phyloP scores from a whole-genome alignment of 352 stramenopile genomes.

The Globisporangium acanthophoron region DNA sequence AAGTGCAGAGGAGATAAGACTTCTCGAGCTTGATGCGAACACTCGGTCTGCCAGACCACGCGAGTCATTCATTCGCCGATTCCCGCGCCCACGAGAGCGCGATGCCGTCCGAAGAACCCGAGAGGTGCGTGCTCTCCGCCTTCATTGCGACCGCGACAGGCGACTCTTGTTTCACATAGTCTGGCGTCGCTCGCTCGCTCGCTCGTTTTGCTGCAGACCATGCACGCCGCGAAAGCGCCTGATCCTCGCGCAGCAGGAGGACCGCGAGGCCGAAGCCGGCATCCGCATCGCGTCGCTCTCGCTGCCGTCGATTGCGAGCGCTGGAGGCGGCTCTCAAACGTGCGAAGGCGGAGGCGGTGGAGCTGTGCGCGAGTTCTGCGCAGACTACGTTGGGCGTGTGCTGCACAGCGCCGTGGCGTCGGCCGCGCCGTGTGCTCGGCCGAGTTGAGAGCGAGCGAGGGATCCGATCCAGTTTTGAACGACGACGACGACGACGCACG shows the following conservation, averaged over 20 bases:
- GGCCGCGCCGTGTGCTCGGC: background rate
- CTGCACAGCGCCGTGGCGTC: background rate
- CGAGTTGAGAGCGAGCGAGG: background rate
- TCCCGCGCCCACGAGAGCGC: background rate
- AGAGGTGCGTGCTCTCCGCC: conserved; percentile 2
- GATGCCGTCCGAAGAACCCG: conserved; percentile 5
- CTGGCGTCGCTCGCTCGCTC: background rate
- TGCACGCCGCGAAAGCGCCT: conserved; percentile 66
- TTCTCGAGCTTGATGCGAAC: no score
- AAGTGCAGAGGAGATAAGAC: no score
- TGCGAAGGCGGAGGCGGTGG: background rate
- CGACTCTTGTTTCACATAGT: background rate
- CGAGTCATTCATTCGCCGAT: background rate
- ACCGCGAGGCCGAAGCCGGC: conserved; percentile 44
- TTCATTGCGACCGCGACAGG: no score
- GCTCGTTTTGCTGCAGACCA: conserved; percentile 20
- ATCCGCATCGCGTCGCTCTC: conserved; percentile 6
- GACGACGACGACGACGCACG: no score
- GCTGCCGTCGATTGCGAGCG: conserved; percentile 5
- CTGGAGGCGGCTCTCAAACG: background rate
- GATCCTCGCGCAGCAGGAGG: conserved; percentile 41
- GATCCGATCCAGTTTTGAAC: background rate
- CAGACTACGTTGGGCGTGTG: conserved; percentile 2
- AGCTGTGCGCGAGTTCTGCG: conserved; percentile 4
- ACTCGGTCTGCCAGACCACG: background rate